Base-by-base conservation (phyloP, 1,284 basidiomycete genomes). In the Peniophora sp. region DNA sequence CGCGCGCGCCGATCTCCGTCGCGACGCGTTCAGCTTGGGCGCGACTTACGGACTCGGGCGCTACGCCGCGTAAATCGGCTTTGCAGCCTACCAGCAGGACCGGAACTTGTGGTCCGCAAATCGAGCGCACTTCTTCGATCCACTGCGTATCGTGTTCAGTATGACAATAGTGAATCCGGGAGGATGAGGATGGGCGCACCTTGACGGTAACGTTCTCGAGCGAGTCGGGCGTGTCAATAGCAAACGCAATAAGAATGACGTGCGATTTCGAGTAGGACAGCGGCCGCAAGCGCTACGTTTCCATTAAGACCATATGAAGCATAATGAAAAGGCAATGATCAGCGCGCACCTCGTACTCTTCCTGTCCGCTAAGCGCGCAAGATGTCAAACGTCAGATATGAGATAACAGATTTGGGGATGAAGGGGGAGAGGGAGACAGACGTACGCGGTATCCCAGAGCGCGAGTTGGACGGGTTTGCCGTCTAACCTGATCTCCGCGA, bases 231-330 rank as follows among this genome's bases (percentile, higher is more conserved):
- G 94, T 94, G 70, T 98, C 96, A 64, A 99, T 86, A 45, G 92
- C 82, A 64, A 96, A 99, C 20, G 94, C 95, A 63, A 99, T 98
- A 57, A 99, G 81, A 66, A 99, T 97, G 63, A 99, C 92, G 69
- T 99, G 96, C 51, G 96, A 96, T 74, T 97, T 93, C 47, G 94
- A 94, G 70, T 98, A 98, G 23, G 93, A 97, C 66, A 99, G 83
- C 27, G 95, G 95, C 57, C 95, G 85, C 64, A 97, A 75, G 56
- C 92, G 87, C 87, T 93, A 63, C 19, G 2, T 11, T 19, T 38
- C 44, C 35, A 48, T 47, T 16, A 10, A 24, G 14, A 43, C 24
- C 24, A 41, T 19, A 27, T 52, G 39, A 22, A 35, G 46, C 2
- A 47, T 2, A 32, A 32, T n/a, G 16, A 46, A 9, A 41, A 44